These are phyloP conservation scores for Gentiana dahurica DNA, from an alignment of 257 asterid species.

Conservation along the genomic window DNA sequence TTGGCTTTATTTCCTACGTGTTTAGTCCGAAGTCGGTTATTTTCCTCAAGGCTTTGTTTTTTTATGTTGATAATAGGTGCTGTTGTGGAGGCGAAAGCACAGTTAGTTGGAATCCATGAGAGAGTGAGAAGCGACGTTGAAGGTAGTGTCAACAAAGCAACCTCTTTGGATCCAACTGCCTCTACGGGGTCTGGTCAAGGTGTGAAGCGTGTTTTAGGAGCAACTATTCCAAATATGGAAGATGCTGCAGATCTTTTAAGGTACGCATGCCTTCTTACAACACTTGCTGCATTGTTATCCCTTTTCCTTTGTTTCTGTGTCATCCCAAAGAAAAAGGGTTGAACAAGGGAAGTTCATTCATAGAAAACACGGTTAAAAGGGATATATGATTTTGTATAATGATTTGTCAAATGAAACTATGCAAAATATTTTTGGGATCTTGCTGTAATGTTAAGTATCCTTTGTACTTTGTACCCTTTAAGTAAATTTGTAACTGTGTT, in stretches of 20 bases:
- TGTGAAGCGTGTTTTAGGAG: conserved; percentile 49
- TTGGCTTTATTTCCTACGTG: not conserved
- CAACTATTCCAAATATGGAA: conserved; percentile 56
- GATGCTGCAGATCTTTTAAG: conserved; percentile 89
- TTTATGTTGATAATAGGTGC: conserved; percentile 38
- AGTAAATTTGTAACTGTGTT: too few relatives aligned
- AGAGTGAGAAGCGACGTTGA: conserved; percentile 86
- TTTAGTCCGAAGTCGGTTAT: not conserved
- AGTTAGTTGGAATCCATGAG: conserved; percentile 74
- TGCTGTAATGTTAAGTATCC: too few relatives aligned
- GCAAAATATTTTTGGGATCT: too few relatives aligned
- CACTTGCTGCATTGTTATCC: too few relatives aligned
- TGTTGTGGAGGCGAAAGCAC: conserved; percentile 78
- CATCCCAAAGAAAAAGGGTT: too few relatives aligned
- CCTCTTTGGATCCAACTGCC: conserved; percentile 18
- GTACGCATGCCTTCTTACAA: conserved; percentile 19
- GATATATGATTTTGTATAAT: too few relatives aligned
- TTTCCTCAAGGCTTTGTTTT: not conserved
- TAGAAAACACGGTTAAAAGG: too few relatives aligned
- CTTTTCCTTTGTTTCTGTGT: too few relatives aligned
- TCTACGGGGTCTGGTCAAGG: conserved; percentile 32
- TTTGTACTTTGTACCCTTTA: too few relatives aligned
- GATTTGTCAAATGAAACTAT: too few relatives aligned
- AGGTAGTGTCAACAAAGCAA: conserved; percentile 25
- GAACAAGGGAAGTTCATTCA: too few relatives aligned